These are phyloP conservation scores for Tetrapisispora taiwanensis DNA, from an alignment of 805 yeast genomes.

Conservation along the genomic window DNA sequence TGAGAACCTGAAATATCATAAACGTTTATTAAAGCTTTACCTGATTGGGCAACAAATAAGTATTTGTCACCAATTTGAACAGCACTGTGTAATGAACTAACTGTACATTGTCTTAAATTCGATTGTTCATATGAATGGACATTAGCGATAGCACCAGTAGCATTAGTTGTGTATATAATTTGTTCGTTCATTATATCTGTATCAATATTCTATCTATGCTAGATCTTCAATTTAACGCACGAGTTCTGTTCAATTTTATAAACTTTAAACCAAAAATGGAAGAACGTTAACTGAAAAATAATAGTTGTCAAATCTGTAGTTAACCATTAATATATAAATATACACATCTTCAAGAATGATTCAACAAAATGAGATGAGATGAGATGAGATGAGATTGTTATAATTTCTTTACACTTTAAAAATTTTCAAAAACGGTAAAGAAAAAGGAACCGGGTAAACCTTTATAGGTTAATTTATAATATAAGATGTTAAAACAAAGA, in stretches of 20 bases:
- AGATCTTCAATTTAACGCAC: too few species aligned
- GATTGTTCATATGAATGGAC: constrained; percentile 25
- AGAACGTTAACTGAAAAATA: too few species aligned
- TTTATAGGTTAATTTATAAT: too few species aligned
- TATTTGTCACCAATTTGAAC: constrained; percentile 46
- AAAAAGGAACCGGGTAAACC: neutral
- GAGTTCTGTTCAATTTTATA: too few species aligned
- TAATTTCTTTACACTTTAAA: constrained; percentile 1
- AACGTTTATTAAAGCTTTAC: constrained; percentile 64
- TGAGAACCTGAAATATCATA: constrained; percentile 40
- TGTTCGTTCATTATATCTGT: constrained; percentile 15
- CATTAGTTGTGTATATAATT: constrained; percentile 23
- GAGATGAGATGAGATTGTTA: constrained; percentile 16
- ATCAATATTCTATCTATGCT: too few species aligned
- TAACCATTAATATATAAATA: too few species aligned
- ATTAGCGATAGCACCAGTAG: constrained; percentile 21
- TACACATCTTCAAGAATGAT: too few species aligned
- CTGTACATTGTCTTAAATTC: constrained; percentile 32
- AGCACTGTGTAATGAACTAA: constrained; percentile 40
- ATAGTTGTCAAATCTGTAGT: too few species aligned
- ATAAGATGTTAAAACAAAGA: too few species aligned
- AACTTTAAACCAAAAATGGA: too few species aligned
- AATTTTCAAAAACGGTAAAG: neutral
- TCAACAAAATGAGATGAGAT: too few species aligned
- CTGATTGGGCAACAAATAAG: constrained; percentile 54